Conservation (phyloP, 139 green algal species). For the Chlorella vulgaris region DNA sequence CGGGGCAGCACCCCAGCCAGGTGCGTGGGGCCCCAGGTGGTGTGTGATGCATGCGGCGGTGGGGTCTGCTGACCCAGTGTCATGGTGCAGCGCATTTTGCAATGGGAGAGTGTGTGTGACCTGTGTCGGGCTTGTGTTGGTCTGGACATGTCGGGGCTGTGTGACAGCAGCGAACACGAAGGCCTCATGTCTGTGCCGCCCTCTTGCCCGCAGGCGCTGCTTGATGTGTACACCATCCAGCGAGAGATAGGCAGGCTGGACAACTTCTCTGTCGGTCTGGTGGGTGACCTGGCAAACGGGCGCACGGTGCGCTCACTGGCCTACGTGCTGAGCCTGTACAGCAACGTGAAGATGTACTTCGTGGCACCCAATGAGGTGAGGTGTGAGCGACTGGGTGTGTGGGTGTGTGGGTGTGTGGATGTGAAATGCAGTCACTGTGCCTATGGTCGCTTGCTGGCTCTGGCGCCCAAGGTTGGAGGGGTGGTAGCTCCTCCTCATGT, state of each 20-base stretch:
- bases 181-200: background rate
- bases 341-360: slow-evolving; percentile 92
- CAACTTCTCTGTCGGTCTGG: slow-evolving; percentile 89
- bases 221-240: slow-evolving; percentile 99
- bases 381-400: background rate
- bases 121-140: too few relatives aligned
- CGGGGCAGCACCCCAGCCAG: slow-evolving; percentile 98
- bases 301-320: slow-evolving; percentile 88
- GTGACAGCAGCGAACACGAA: too few relatives aligned
- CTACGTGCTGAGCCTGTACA: slow-evolving; percentile 92
- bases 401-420: background rate
- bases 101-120: too few relatives aligned
- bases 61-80: background rate
- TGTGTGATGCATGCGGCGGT: background rate
- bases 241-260: slow-evolving; percentile 92
- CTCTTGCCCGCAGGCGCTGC: slow-evolving; percentile 79
- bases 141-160: background rate
- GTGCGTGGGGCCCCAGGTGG: slow-evolving; percentile 27
- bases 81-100: too few relatives aligned
- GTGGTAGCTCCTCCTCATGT: too few relatives aligned
- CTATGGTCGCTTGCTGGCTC: background rate
- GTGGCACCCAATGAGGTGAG: slow-evolving; percentile 88
- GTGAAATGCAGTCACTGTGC: background rate
- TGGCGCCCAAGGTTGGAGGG: too few relatives aligned
- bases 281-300: slow-evolving; percentile 97